Evolutionary conservation across 2,329 filamentous ascomycete species (phyloP).

Genomic region (Alternaria viburni): DNA sequence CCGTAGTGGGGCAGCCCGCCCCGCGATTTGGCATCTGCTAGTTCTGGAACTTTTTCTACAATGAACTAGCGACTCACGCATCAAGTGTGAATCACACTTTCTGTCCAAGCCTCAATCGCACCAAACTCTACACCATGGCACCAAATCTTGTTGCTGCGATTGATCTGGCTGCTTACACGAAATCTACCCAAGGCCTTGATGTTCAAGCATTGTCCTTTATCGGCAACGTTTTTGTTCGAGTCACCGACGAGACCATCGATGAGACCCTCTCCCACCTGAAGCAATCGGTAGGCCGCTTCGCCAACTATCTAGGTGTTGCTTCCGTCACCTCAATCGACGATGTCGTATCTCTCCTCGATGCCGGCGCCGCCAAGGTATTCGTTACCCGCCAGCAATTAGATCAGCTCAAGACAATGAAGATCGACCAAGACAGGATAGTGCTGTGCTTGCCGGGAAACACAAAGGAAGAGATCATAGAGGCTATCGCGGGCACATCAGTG

Average conservation of each 20-base stretch:
- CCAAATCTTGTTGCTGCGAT: slow-evolving; percentile 58
- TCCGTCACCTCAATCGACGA: slow-evolving; percentile 72
- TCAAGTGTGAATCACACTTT: neutral
- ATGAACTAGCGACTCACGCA: slow-evolving; percentile 8
- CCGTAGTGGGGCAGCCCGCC: slow-evolving; percentile 18
- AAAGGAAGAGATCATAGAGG: slow-evolving; percentile 50
- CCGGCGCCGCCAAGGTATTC: slow-evolving; percentile 84
- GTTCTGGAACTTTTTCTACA: slow-evolving; percentile 17
- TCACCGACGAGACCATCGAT: slow-evolving; percentile 57
- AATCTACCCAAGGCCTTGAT: slow-evolving; percentile 57
- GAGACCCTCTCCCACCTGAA: slow-evolving; percentile 61
- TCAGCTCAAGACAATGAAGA: slow-evolving; percentile 58
- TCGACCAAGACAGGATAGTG: slow-evolving; percentile 64
- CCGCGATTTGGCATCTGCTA: slow-evolving; percentile 14
- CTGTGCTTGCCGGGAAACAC: slow-evolving; percentile 57
- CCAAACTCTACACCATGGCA: slow-evolving; percentile 44
- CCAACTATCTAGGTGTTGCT: slow-evolving; percentile 79
- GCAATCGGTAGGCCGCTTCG: slow-evolving; percentile 61
- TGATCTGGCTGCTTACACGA: slow-evolving; percentile 53
- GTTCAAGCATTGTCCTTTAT: slow-evolving; percentile 63
- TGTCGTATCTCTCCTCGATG: slow-evolving; percentile 80
- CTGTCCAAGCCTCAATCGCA: neutral
- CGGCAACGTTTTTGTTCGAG: slow-evolving; percentile 62
- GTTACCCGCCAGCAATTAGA: slow-evolving; percentile 73
- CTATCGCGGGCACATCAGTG: slow-evolving; percentile 50